Evolutionary conservation across 2,329 filamentous ascomycete species (phyloP).

Genomic region (Arthroderma uncinatum): DNA sequence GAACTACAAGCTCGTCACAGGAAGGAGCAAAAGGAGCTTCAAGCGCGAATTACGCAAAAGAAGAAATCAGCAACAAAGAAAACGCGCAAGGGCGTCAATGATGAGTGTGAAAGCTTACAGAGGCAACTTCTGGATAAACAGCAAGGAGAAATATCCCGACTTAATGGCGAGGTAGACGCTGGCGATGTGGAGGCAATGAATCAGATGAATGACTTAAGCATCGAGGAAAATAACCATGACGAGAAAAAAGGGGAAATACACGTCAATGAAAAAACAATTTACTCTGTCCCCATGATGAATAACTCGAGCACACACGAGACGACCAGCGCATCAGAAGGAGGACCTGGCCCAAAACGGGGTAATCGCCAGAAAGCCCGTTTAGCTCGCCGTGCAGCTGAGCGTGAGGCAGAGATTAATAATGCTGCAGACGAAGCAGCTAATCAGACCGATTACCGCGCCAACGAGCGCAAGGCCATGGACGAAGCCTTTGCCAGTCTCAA

Average conservation of each 20-base stretch:
- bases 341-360: constrained; percentile 51
- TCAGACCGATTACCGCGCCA: constrained; percentile 60
- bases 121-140: constrained; percentile 46
- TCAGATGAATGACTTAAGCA: constrained; percentile 18
- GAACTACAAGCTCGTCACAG: constrained; percentile 68
- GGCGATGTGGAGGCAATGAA: constrained; percentile 20
- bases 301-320: background rate
- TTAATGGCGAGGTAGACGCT: constrained; percentile 29
- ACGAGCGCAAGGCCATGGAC: constrained; percentile 61
- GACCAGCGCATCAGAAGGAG: background rate
- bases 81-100: constrained; percentile 57
- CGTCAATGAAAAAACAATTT: background rate
- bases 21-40: constrained; percentile 79
- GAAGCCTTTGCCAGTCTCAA: constrained; percentile 51
- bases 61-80: constrained; percentile 93
- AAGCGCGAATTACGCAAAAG: constrained; percentile 78
- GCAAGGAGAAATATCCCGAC: constrained; percentile 38
- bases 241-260: constrained; percentile 3
- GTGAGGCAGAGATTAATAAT: constrained; percentile 54
- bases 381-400: constrained; percentile 76
- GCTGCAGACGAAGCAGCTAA: constrained; percentile 64
- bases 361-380: constrained; percentile 88
- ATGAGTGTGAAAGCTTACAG: constrained; percentile 51
- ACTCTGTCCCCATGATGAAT: constrained; percentile 6
- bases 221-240: constrained; percentile 17